Evolutionary conservation across 1,139 yeast genomes (phyloP), one percentile per base, ranked within the genome.

Genomic region (Hyphopichia buzzinii): DNA sequence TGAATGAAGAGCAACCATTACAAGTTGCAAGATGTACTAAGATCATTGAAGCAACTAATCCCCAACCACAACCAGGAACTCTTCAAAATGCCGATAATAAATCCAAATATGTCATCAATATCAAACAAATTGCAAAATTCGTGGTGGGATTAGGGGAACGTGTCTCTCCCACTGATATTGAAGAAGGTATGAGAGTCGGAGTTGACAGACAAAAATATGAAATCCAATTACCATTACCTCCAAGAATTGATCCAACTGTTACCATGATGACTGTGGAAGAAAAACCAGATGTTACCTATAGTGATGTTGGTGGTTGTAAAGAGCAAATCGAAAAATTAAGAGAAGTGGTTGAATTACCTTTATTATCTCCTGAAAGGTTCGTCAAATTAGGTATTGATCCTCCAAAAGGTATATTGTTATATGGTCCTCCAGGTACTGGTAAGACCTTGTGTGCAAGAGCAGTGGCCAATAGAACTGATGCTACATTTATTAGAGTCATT

Each of bases 211-310:
- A 87, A 55, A 92, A 92, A 64, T 92, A 94, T 65, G 96, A 90
- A 62, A 92, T 92, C 57, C 96, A 89, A 72, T 75, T 92, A 52
- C 98, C 99, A 17, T 73, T 94, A 48, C 98, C 98, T 16, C 98
- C 99, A 36, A 75, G 96, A 57, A 92, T 92, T 57, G 98, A 92
- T 62, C 97, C 98, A 8, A 79, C 90, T 13, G 98, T 92, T 37
- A 92, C 98, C n/a, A 92, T 92, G 98, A 92, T 92, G 98, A 90
- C 97, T 1, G 98, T 92, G 36, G 98, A 92, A 62, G 98, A 92
- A 61, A 92, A 92, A 63, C 98, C 98, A 13, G 94, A 84, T 63
- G 92, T 84, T 26, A 84, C 94, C 10, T 84, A 84, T 57, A 78
- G 85, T 45, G 98, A 92, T 61, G 92, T 92, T 42, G 98, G 98